Percentiles rank a stretch among this genome's conserved stretches.
These are phyloP conservation scores for Colletotrichum somersetense DNA, from an alignment of 2,329 filamentous ascomycete species.

Conservation along the genomic window DNA sequence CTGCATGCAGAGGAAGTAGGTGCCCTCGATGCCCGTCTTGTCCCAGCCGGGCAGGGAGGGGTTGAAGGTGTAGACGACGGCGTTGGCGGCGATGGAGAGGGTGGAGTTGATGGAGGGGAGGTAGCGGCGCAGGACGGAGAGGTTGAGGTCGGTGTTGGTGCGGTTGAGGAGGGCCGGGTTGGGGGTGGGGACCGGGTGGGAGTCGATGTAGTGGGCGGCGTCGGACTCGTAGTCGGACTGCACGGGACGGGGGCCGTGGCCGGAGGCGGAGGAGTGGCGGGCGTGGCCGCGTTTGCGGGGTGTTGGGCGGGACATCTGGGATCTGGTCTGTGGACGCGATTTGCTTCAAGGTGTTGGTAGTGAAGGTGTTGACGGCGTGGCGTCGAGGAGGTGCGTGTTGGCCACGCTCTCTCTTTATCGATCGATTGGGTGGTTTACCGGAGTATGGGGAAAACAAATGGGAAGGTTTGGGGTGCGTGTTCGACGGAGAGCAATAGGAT, in stretches of 20 bases:
- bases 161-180: slow-evolving; percentile 69
- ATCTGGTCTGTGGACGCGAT: neutral
- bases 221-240: slow-evolving; percentile 77
- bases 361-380: slow-evolving; percentile 32
- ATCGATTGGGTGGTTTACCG: neutral
- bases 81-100: slow-evolving; percentile 84
- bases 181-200: slow-evolving; percentile 54
- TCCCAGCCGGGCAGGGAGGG: slow-evolving; percentile 79
- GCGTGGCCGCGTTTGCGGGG: slow-evolving; percentile 56
- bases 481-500: neutral
- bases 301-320: slow-evolving; percentile 59
- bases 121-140: slow-evolving; percentile 85
- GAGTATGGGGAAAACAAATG: no score
- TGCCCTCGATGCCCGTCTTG: slow-evolving; percentile 87
- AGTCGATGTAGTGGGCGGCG: slow-evolving; percentile 62
- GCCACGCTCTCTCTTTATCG: neutral
- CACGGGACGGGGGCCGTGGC: slow-evolving; percentile 47
- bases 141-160: slow-evolving; percentile 88
- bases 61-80: slow-evolving; percentile 86
- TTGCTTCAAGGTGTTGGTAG: slow-evolving; percentile 41
- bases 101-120: slow-evolving; percentile 80
- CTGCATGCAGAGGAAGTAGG: slow-evolving; percentile 86
- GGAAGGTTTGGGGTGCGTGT: neutral
- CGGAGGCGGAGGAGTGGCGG: slow-evolving; percentile 57
- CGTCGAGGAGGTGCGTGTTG: neutral